Evolutionary conservation across 352 stramenopile genomes (phyloP), one percentile per base, ranked within the genome.

Genomic region (Globisporangium iwayamae): DNA sequence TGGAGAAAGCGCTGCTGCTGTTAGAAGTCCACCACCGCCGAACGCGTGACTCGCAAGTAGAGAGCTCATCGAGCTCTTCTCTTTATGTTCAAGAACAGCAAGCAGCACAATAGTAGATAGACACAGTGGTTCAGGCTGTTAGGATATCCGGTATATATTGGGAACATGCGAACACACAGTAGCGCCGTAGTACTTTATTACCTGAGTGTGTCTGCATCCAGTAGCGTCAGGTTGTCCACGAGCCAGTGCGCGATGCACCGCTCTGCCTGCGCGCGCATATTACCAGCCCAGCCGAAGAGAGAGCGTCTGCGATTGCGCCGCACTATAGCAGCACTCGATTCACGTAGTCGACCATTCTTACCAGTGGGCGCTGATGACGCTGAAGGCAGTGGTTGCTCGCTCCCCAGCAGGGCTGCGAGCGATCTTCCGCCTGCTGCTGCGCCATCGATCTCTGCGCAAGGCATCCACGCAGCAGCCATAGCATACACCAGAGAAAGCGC

Each of bases 331-430:
- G 48, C 18, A 34, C 56, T 9, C 65, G 3, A 8, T 60, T 30
- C 25, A 61, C 7, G 36, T 67, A 5, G n/a, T 67, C 36, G 6
- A 5, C 39, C 28, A 4, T 56, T 64, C 30, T 2, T 20, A 25
- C n/a, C 20, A 36, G 71, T 10, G 3, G 28, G 13, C 39, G 39
- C 39, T 46, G 13, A 25, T 39, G 50, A 7, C 22, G 16, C 3
- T 5, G 47, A 36, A 36, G 47, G 11, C 50, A 1, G 59, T 41
- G 36, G 45, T 50, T 41, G 41, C 52, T 64, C 28, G 46, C 32
- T 38, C 60, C 48, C 46, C 46, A 75, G 56, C 53, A 65, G 54
- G 43, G 67, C 55, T 16, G 65, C 52, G 45, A 60, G 36, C 7
- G 68, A 70, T 10, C 56, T 16, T 11, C 14, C 50, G 4, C 61